A percentile compares a stretch with the other conserved stretches of the same genome.
phyloP scores from a whole-genome alignment of 495 filamentous ascomycete species.

The Aspergillus carlsbadensis region DNA sequence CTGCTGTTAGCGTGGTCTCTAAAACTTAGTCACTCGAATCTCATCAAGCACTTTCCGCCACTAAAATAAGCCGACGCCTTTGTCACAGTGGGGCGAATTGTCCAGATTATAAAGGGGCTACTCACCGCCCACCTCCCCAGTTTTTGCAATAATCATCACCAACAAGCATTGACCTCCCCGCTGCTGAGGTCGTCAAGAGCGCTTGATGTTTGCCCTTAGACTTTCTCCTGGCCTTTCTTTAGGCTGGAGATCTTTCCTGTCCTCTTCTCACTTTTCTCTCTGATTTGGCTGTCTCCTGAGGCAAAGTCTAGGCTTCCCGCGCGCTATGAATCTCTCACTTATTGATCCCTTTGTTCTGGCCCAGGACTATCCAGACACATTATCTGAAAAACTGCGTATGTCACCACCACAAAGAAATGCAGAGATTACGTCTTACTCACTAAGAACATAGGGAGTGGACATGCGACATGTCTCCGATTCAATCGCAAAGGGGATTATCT shows the following conservation, averaged over 20 bases:
- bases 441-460: conserved; percentile 51
- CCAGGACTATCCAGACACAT: conserved; percentile 90
- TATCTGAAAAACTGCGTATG: conserved; percentile 80
- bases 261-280: neutral
- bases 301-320: neutral
- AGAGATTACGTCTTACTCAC: neutral
- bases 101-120: conserved; percentile 5
- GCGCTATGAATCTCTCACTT: conserved; percentile 73
- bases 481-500: conserved; percentile 91
- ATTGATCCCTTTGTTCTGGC: conserved; percentile 82
- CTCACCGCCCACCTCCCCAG: conserved; percentile 24
- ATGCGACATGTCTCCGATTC: conserved; percentile 76
- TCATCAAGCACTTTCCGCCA: neutral
- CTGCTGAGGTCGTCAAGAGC: conserved; percentile 6
- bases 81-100: neutral
- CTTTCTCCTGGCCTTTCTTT: conserved; percentile 29
- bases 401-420: too few species aligned
- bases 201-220: conserved; percentile 32
- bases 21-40: conserved; percentile 17
- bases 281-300: neutral
- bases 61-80: neutral
- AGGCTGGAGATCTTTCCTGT: conserved; percentile 25
- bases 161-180: conserved; percentile 11
- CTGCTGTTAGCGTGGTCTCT: conserved; percentile 30
- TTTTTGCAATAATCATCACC: conserved; percentile 10